Conservation (phyloP, 441 rosid genomes). For the Croton laevigatus region DNA sequence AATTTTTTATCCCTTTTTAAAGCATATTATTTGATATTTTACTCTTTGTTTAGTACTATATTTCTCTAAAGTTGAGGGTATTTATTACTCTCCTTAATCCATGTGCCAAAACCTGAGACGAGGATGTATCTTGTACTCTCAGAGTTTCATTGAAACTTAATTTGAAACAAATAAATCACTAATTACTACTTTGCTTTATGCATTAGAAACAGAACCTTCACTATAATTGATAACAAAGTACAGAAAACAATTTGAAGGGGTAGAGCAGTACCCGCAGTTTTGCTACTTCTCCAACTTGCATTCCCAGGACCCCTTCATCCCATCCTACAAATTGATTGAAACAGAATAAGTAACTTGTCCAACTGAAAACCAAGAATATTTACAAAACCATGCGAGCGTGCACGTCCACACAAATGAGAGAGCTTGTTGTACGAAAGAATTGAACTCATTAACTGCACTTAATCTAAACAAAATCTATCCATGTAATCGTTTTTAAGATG, state of each 20-base stretch:
- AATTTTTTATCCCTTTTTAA: too few relatives aligned
- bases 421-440: neutral
- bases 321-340: constrained; percentile 52
- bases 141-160: neutral
- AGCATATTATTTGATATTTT: too few relatives aligned
- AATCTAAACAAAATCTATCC: neutral
- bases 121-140: neutral
- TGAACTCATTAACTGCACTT: neutral
- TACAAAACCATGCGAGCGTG: neutral
- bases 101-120: too few relatives aligned
- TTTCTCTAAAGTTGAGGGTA: too few relatives aligned
- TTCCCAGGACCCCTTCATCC: constrained; percentile 97
- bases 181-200: too few relatives aligned
- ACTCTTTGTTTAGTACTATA: too few relatives aligned
- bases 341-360: constrained; percentile 12
- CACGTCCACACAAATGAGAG: too few relatives aligned
- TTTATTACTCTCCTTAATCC: too few relatives aligned
- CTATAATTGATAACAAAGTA: neutral
- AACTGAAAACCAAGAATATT: neutral
- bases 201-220: too few relatives aligned
- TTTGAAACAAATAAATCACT: too few relatives aligned
- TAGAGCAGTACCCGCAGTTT: constrained; percentile 65
- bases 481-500: neutral
- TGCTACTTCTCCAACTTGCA: constrained; percentile 93
- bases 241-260: constrained; percentile 1